Base-by-base conservation (phyloP, 768 basidiomycete species). In the Leccinum barrowsii region DNA sequence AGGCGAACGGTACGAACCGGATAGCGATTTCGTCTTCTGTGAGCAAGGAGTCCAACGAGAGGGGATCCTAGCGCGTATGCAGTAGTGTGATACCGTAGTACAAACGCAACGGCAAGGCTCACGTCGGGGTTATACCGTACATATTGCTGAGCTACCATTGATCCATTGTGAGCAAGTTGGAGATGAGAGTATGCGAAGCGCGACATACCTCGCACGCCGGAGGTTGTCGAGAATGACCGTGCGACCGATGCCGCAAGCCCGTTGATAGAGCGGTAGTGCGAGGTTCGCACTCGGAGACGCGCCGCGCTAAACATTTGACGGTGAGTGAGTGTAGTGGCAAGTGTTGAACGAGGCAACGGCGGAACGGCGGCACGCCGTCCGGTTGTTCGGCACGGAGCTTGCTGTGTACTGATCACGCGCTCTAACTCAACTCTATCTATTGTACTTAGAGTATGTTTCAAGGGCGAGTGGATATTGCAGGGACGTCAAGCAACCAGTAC, bases 11-110 rank as follows among this genome's bases (percentile, higher is more conserved):
- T 4, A 46, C 62, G 24, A 59, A 94, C 94, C 93, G 84, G 64
- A 97, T 89, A 13, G 90, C 89, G 63, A 84, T 80, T 74, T 98
- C 96, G 37, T 97, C 96, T 53, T 94, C 93, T 0, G 91, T 91
- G 60, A 98, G 75, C 42, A 91, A 79, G 0, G 85, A 84, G 59
- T 93, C 89, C 28, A 94, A 67, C 65, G 83, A 83, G 63, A 98
- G 75, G 0, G 94, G 90, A 69, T 98, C 95, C 92, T 94, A 57
- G 5, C 47, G 24, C 34, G 17, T n/a, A 37, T 8, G 50, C 19
- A 21, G 22, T 24, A 54, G n/a, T 28, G 62, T 64, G 40, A 59
- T 44, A 61, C n/a, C 11, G 13, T 48, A 26, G 32, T 52, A 48
- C 10, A 34, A 21, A 40, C 7, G 19, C 54, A 32, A 37, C 34